Base-by-base conservation (phyloP, 495 filamentous ascomycete genomes). In the Penicillium dipodomyicola region DNA sequence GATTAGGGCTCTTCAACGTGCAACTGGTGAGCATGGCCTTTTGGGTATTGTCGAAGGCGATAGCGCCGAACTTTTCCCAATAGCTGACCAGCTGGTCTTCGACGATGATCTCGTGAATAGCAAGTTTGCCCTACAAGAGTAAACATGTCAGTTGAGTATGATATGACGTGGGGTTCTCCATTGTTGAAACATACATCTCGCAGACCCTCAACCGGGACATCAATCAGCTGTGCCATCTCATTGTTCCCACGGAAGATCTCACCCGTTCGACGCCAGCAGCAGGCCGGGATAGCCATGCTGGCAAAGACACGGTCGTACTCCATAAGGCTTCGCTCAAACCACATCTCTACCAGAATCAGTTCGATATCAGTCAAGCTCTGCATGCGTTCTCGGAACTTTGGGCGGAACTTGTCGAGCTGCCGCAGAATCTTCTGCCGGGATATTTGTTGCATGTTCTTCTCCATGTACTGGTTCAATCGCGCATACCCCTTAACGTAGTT, bases 11-110 rank as follows among this genome's bases (percentile, higher is more conserved):
- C 71, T 95, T 96, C 62, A 99, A 75, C 14, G 88, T 87, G 65
- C 94, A 99, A 63, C 88, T 92, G 29, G 95, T 97, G 60, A 97
- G 78, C 77, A 99, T 93, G 14, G 93, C 93, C 72, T 97, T 97
- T 71, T 97, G 94, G n/a, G 82, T 85, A 52, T 84, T 85, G 68
- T 99, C 94, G 65, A 99, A 99, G 20, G 95, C 94, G 64, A 99
- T 97, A n/a, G 89, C 90, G 15, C 92, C 92, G 66, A 97, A 97
- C 65, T 97, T 96, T 73, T 99, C 93, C 94, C 94, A 99, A 65
- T 99, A 99, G 70, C 88, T 88, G 59, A 97, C 95, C 46, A 95
- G 82, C 54, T 92, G 92, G 47, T 94, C 90, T 73, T 97, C 94
- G 6, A 88, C 88, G 35, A 99, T 84, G 49, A 99, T 92, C 65